Base-by-base conservation (phyloP, 176 grass and related monocot species). In the Thinopyrum elongatum region DNA sequence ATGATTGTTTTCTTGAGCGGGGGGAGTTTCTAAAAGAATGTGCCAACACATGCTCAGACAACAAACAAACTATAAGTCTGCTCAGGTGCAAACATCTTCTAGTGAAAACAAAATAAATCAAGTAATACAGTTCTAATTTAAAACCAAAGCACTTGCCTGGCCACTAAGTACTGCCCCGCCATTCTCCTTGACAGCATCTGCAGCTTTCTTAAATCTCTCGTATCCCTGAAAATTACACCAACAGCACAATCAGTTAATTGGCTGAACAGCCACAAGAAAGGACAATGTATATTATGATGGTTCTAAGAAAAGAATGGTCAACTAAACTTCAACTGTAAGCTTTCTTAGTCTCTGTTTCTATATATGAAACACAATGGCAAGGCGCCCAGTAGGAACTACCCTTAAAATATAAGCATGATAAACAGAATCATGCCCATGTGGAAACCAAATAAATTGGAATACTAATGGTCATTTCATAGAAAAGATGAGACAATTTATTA, bases 161-260 rank as follows among this genome's bases (percentile, higher is more conserved):
- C 96, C 93, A 77, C 88, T 98, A 60, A 98, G 70, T 83, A 90
- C 72, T 34, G 78, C 86, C 10, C 91, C 88, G 1, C 83, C 88
- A 78, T 82, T 86, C 57, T 86, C 91, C 68, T 92, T 85, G 62
- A 95, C 91, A 94, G 93, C 89, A 70, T 92, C 91, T 65, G 88
- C 95, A 71, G 93, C 83, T 81, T 95, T 98, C 80, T 89, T 95
- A 94, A 98, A 98, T 71, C 90, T 98, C 46, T 98, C 96, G 80
- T 86, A 94, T 38, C 96, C 93, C 96, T 98, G 91, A 75, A 91
- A 77, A 61, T 68, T 53, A 62, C 55, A 76, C 30, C 74, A 51
- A 82, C 42, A 29, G 58, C 21, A 85, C 71, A 67, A 87, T 63
- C 70, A 66, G 51, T 57, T 57, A 66, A 28, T 6, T 9, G 22